These are phyloP conservation scores for Colletotrichum sp. DNA, from an alignment of 2,329 filamentous ascomycete genomes.

Conservation along the genomic window DNA sequence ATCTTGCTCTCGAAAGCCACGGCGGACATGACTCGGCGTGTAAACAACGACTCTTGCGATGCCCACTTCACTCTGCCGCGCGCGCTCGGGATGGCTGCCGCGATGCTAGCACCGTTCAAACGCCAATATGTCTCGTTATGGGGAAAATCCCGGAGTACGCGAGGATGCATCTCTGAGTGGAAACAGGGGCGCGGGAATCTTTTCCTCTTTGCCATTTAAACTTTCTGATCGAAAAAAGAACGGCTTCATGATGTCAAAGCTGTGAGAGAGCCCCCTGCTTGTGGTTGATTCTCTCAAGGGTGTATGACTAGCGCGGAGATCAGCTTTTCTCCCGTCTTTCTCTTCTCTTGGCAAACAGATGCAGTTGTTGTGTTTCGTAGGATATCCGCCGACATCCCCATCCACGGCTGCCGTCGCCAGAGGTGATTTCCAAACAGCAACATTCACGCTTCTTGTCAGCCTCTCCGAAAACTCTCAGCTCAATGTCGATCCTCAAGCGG, in stretches of 20 bases:
- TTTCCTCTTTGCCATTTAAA: neutral
- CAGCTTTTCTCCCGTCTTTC: neutral
- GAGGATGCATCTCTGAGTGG: rapidly evolving
- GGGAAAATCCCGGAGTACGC: neutral
- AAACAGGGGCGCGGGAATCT: neutral
- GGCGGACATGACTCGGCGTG: neutral
- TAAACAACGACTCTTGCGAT: neutral
- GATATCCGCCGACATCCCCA: neutral
- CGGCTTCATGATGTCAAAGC: neutral
- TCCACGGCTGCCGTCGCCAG: neutral
- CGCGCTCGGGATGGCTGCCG: neutral
- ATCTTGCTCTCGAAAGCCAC: neutral
- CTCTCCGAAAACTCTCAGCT: neutral
- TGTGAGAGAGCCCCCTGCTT: neutral
- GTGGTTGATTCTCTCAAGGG: neutral
- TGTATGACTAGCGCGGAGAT: neutral
- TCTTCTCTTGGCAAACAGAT: neutral
- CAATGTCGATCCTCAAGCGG: neutral
- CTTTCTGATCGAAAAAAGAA: neutral
- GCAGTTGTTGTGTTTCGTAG: neutral
- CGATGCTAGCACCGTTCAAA: neutral
- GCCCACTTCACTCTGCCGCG: neutral
- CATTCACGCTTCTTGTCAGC: neutral
- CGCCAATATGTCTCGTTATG: neutral
- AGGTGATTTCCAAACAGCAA: neutral